phyloP scores from a whole-genome alignment of 1,284 basidiomycete genomes.

The Puccinia polysora region DNA sequence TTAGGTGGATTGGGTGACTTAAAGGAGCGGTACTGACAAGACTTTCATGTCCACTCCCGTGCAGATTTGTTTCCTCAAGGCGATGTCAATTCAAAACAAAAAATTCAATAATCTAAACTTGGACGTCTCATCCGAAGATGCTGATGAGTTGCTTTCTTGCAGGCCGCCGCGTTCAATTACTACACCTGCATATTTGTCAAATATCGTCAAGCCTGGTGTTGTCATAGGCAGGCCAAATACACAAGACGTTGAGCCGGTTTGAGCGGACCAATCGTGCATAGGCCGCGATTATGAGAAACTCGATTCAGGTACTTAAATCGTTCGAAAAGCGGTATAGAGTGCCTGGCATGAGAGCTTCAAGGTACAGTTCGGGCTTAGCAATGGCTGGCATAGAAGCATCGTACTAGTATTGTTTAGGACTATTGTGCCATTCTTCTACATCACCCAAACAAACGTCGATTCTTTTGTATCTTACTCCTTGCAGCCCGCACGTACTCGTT shows the following conservation, averaged over 20 bases:
- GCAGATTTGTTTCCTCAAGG: slow-evolving; percentile 16
- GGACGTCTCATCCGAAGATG: background rate
- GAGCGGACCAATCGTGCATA: too few species aligned
- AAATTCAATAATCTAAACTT: background rate
- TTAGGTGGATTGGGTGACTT: background rate
- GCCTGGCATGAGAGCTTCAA: too few species aligned
- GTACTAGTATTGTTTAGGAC: too few species aligned
- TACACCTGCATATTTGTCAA: background rate
- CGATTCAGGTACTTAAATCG: too few species aligned
- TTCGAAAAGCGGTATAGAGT: too few species aligned
- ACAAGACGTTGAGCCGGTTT: background rate
- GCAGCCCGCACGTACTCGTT: too few species aligned
- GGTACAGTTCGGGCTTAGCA: too few species aligned
- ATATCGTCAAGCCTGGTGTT: background rate
- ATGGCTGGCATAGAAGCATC: too few species aligned
- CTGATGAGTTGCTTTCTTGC: background rate
- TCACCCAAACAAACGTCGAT: too few species aligned
- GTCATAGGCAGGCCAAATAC: background rate
- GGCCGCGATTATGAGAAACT: too few species aligned
- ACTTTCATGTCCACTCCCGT: background rate
- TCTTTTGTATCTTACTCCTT: too few species aligned
- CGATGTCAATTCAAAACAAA: background rate
- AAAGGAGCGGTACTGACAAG: background rate
- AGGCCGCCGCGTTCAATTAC: background rate
- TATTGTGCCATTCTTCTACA: too few species aligned